Evolutionary conservation across 2,329 filamentous ascomycete genomes (phyloP).

Genomic region (Hymenoscyphus repandus): DNA sequence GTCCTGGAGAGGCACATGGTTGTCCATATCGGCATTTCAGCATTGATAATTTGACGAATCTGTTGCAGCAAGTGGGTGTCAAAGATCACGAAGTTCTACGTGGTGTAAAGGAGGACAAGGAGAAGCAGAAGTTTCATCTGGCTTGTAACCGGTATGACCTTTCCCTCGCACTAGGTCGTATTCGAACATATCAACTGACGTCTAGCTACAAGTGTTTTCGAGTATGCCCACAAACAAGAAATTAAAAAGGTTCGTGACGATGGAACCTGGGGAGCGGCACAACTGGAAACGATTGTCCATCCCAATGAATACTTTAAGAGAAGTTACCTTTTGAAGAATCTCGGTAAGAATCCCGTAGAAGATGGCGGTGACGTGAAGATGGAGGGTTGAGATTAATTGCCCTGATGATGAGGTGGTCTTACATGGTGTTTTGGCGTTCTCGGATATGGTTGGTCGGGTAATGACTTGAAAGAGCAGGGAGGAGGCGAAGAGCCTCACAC

Average conservation of each 20-base stretch:
- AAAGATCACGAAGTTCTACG: slow-evolving; percentile 71
- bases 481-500: not conserved
- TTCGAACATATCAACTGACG: not conserved
- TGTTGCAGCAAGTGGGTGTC: slow-evolving; percentile 76
- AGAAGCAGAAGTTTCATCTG: slow-evolving; percentile 84
- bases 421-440: not conserved
- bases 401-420: not conserved
- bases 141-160: slow-evolving; percentile 75
- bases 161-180: not conserved
- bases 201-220: slow-evolving; percentile 63
- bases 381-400: slow-evolving; percentile 35
- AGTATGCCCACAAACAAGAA: slow-evolving; percentile 74
- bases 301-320: slow-evolving; percentile 98
- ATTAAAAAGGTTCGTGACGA: slow-evolving; percentile 74
- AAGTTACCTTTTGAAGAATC: slow-evolving; percentile 81
- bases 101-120: slow-evolving; percentile 82
- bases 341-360: slow-evolving; percentile 37
- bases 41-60: slow-evolving; percentile 72
- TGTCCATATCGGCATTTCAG: slow-evolving; percentile 94
- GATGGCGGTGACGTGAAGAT: slow-evolving; percentile 50
- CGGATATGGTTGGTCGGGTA: not conserved
- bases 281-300: slow-evolving; percentile 92
- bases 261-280: slow-evolving; percentile 62
- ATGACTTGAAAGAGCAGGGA: not conserved
- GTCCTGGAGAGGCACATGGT: slow-evolving; percentile 85